Evolutionary conservation across 2,329 filamentous ascomycete species (phyloP), one percentile per base, ranked within the genome.

Genomic region (Aspergillus flavus): DNA sequence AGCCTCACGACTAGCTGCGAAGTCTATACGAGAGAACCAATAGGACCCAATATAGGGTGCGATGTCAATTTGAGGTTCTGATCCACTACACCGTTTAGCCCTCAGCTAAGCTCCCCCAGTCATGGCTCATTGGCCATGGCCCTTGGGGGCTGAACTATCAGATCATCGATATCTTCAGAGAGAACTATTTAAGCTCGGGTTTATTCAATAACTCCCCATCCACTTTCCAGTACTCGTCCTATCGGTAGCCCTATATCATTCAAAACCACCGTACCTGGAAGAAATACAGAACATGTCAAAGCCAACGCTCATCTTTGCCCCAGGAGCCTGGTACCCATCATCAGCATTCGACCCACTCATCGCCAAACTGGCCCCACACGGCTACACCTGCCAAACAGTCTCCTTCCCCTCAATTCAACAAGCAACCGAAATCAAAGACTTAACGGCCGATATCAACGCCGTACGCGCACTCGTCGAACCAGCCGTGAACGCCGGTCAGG

Each of bases 311-410:
- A 69, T 76, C 62, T 69, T 76, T 60, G 65, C 67, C 32, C 72
- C 74, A 3, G 74, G 74, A 30, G 74, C 74, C 52, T 76, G 74
- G 74, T 75, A 73, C 63, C 73, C 74, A 9, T 57, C 70, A 32
- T 71, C 71, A 1, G 67, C 72, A 5, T 76, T 75, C 60, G 62
- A 69, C 48, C 69, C 71, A 23, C 59, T 76, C 9, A 70, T 71
- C 46, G 59, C 65, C 10, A 61, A 64, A 32, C 63, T 75, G 12
- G 23, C 39, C 11, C 26, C 34, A 26, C 60, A 66, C 50, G 68
- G 66, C 28, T 71, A 72, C 55, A 66, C 30, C 41, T 69, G 67
- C 52, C 66, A 70, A 57, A 69, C 65, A 0, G 58, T 74, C 28
- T 63, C 68, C 7, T 74, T 76, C 58, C 73, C 73, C 21, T 75